Percentiles rank a stretch among this genome's conserved stretches.
Evolutionary conservation across 192 early-diverging fungal species (phyloP).

Genomic region (Dispira simplex): DNA sequence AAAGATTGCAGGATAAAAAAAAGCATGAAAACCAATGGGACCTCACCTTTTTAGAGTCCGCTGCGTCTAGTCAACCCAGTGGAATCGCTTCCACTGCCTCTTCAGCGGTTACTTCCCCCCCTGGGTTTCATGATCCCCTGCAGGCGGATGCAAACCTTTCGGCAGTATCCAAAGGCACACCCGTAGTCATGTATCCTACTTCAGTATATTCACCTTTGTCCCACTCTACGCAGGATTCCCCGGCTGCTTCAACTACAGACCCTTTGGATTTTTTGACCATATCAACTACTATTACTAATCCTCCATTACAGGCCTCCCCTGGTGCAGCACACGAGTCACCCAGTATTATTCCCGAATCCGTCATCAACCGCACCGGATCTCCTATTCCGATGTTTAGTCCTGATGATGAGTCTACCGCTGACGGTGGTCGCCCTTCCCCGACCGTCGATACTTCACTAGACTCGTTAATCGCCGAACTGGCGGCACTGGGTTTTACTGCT

Average conservation of each 20-base stretch:
- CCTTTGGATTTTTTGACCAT: too few species aligned
- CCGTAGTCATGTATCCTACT: neutral
- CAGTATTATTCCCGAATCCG: neutral
- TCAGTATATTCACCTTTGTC: neutral
- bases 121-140: neutral
- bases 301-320: too few species aligned
- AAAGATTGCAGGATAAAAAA: neutral
- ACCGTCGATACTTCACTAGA: slow-evolving; percentile 5
- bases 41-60: slow-evolving; percentile 4
- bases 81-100: neutral
- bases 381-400: slow-evolving; percentile 12
- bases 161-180: neutral
- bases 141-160: neutral
- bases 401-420: neutral
- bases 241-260: too few species aligned
- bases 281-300: too few species aligned
- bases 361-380: neutral
- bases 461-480: slow-evolving; percentile 43
- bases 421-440: neutral
- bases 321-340: too few species aligned
- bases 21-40: slow-evolving; percentile 3
- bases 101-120: neutral
- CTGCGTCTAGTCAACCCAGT: neutral
- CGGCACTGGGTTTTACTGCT: slow-evolving; percentile 64
- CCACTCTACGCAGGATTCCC: neutral